Evolutionary conservation across 1,284 basidiomycete genomes (phyloP), one percentile per base, ranked within the genome.

Genomic region (Cutaneotrichosporon dermatis): DNA sequence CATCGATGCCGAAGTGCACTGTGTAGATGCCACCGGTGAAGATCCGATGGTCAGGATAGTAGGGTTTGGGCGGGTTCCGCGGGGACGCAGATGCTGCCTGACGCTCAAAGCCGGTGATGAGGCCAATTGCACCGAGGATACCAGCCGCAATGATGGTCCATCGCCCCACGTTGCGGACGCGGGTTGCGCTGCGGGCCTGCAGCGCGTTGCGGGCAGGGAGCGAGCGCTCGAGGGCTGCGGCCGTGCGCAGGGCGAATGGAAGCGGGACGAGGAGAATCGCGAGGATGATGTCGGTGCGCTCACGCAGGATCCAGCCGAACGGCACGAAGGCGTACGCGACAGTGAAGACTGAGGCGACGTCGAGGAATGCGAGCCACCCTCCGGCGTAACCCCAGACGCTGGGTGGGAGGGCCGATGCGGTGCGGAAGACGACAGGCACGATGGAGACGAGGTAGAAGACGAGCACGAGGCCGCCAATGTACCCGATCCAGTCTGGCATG

Each of bases 261-360:
- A 46, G 55, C 16, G 48, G 62, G 5, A 64, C 60, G 1, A 64
- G 44, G 2, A 71, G 10, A 41, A 74, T 69, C 40, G 65, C 68
- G 6, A 80, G 59, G 4, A 80, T 71, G 83, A 86, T 55, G 70
- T 90, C 86, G 8, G 90, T 92, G 25, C 88, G 81, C 76, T 96
- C 93, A 33, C 93, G 81, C 59, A 97, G 80, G 63, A 86, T 81
- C 65, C 82, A 77, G 0, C 91, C 92, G 1, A 88, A 88, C 0
- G 92, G 92, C 2, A 96, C 90, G 69, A 96, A 96, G 0, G 92
- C 93, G 76, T 97, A 96, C 0, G 93, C 93, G 50, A 92, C 90
- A 0, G 92, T 93, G 76, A 90, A 86, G 5, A 88, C 84, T 61
- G 85, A 87, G 34, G 85, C 84, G 15, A 92, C 81, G 60, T 84